Conservation (phyloP, 2,329 filamentous ascomycete species). For the Hysterium pulicare region DNA sequence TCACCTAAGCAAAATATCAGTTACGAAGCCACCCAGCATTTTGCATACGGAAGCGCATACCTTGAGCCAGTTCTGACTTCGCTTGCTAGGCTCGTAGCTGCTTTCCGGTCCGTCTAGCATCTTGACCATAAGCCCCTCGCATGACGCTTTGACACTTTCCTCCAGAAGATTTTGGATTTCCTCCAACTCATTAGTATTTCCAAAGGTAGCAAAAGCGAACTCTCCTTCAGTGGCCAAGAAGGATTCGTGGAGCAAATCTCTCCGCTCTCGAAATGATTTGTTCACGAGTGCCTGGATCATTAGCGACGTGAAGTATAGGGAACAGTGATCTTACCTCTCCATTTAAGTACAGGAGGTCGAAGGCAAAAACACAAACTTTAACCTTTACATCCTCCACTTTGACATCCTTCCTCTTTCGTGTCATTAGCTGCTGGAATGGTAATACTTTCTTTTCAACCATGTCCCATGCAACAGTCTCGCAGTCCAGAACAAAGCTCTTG, state of each 20-base stretch:
- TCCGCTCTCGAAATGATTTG: conserved; percentile 78
- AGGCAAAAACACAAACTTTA: conserved; percentile 95
- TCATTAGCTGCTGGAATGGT: conserved; percentile 98
- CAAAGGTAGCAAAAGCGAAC: conserved; percentile 83
- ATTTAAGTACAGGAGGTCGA: conserved; percentile 90
- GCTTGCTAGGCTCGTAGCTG: conserved; percentile 92
- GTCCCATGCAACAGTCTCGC: conserved; percentile 97
- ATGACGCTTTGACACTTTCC: conserved; percentile 91
- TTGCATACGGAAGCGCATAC: conserved; percentile 46
- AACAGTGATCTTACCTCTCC: conserved; percentile 59
- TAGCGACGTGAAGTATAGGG: conserved; percentile 9
- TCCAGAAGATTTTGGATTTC: conserved; percentile 91
- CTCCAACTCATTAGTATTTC: conserved; percentile 84
- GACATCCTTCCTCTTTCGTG: conserved; percentile 94
- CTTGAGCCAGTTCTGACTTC: conserved; percentile 98
- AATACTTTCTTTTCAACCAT: conserved; percentile 90
- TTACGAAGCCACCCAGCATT: no score
- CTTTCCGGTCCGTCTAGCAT: conserved; percentile 94
- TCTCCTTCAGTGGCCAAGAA: conserved; percentile 83
- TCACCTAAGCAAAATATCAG: conserved; percentile 50
- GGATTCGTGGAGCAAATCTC: conserved; percentile 68
- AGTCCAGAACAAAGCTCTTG: conserved; percentile 96
- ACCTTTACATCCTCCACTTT: conserved; percentile 93
- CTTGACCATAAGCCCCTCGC: conserved; percentile 98
- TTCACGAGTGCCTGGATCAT: conserved; percentile 66